Percentiles rank a stretch among this genome's conserved stretches.
Conservation (phyloP, 768 basidiomycete species). For the Mycena galericulata region DNA sequence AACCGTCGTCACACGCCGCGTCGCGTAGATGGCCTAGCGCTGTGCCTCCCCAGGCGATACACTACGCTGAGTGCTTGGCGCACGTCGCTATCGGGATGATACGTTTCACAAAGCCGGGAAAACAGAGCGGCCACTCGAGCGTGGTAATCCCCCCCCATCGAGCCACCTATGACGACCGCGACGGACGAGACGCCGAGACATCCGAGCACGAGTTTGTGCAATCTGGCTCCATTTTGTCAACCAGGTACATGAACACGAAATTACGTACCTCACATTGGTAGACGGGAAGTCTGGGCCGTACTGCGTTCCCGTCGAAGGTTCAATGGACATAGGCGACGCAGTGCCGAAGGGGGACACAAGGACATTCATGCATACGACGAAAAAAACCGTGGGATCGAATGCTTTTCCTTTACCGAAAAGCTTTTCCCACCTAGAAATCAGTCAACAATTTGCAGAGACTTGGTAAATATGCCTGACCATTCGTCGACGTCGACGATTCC, state of each 20-base stretch:
- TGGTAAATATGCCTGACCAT: slow-evolving; percentile 60
- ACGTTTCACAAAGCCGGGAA: slow-evolving; percentile 83
- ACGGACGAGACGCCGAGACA: slow-evolving; percentile 83
- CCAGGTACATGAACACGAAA: not conserved
- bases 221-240: slow-evolving; percentile 51
- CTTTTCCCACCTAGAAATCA: slow-evolving; percentile 86
- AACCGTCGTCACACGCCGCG: slow-evolving; percentile 87
- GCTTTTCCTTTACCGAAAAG: slow-evolving; percentile 92
- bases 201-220: slow-evolving; percentile 91
- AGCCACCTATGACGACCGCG: slow-evolving; percentile 96
- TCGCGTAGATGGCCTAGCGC: slow-evolving; percentile 95
- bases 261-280: slow-evolving; percentile 83
- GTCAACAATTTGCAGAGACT: not conserved
- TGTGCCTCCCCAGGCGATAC: slow-evolving; percentile 98
- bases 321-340: slow-evolving; percentile 84
- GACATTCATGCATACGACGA: slow-evolving; percentile 94
- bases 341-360: slow-evolving; percentile 96
- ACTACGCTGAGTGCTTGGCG: slow-evolving; percentile 97
- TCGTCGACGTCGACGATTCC: slow-evolving; percentile 85
- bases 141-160: slow-evolving; percentile 99
- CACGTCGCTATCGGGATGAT: slow-evolving; percentile 95
- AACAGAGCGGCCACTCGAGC: slow-evolving; percentile 95
- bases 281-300: slow-evolving; percentile 96
- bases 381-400: slow-evolving; percentile 88
- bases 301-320: slow-evolving; percentile 77